Conservation (phyloP, 1,284 basidiomycete genomes). For the Abortiporus biennis region DNA sequence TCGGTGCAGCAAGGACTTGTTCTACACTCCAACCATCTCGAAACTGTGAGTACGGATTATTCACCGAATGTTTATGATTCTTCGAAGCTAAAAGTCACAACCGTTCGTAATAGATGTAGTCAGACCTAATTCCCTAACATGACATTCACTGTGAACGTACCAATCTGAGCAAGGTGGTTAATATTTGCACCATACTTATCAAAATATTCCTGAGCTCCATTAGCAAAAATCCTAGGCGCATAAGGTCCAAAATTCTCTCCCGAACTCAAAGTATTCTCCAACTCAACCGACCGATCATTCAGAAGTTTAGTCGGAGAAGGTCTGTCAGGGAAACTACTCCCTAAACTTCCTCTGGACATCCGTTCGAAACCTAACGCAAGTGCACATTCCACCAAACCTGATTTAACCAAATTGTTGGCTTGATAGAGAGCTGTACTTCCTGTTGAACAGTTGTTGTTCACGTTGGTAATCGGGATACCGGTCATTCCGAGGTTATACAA, state of each 20-base stretch:
- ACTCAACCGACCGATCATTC: slow-evolving; percentile 35
- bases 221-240: slow-evolving; percentile 73
- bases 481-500: slow-evolving; percentile 87
- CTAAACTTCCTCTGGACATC: slow-evolving; percentile 77
- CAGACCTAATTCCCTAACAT: neutral
- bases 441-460: slow-evolving; percentile 83
- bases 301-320: slow-evolving; percentile 50
- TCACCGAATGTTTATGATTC: slow-evolving; percentile 78
- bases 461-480: slow-evolving; percentile 80
- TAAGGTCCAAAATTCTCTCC: slow-evolving; percentile 65
- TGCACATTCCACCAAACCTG: slow-evolving; percentile 68
- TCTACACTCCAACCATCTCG: slow-evolving; percentile 69
- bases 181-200: slow-evolving; percentile 67
- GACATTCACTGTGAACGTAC: slow-evolving; percentile 31
- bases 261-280: slow-evolving; percentile 45
- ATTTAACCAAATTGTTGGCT: slow-evolving; percentile 63
- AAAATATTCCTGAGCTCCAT: slow-evolving; percentile 77
- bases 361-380: slow-evolving; percentile 86
- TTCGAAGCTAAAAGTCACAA: slow-evolving; percentile 69
- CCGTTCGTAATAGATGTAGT: neutral
- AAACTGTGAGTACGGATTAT: slow-evolving; percentile 88
- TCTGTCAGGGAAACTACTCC: slow-evolving; percentile 68
- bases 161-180: slow-evolving; percentile 72
- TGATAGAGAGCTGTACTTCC: slow-evolving; percentile 72
- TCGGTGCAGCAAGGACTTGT: slow-evolving; percentile 58